A percentile compares a stretch with the other conserved stretches of the same genome.
These are phyloP conservation scores for Penicillium sp. DNA, from an alignment of 2,329 filamentous ascomycete species.

Conservation along the genomic window DNA sequence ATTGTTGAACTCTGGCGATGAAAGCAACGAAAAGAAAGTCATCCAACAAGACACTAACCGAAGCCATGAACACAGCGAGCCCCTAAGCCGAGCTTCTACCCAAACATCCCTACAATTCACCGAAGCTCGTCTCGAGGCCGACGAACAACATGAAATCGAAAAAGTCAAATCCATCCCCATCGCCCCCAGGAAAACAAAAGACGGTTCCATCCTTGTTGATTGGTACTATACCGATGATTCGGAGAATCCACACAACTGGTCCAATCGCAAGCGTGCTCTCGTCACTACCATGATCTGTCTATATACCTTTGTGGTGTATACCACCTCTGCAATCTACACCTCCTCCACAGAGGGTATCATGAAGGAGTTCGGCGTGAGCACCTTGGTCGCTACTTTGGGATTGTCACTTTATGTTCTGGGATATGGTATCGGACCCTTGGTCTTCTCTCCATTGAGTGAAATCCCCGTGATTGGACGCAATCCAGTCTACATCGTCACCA, in stretches of 20 bases:
- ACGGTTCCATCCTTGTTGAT: slow-evolving; percentile 37
- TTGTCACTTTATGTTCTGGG: slow-evolving; percentile 36
- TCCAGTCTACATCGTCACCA: slow-evolving; percentile 65
- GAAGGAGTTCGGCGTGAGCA: slow-evolving; percentile 28
- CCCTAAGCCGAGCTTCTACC: slow-evolving; percentile 15
- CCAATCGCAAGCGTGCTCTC: slow-evolving; percentile 28
- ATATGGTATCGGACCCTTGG: slow-evolving; percentile 60
- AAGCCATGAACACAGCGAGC: not conserved
- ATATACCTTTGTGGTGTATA: slow-evolving; percentile 42
- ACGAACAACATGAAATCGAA: slow-evolving; percentile 26
- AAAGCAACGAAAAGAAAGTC: slow-evolving; percentile 1
- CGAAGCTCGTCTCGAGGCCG: slow-evolving; percentile 31
- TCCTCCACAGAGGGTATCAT: slow-evolving; percentile 28
- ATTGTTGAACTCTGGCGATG: slow-evolving; percentile 10
- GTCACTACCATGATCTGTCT: slow-evolving; percentile 25
- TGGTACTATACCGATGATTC: slow-evolving; percentile 33
- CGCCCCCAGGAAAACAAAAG: slow-evolving; percentile 32
- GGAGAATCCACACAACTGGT: slow-evolving; percentile 36
- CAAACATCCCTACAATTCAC: slow-evolving; percentile 4
- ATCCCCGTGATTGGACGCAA: slow-evolving; percentile 66
- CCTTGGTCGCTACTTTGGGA: slow-evolving; percentile 30
- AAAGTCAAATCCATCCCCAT: slow-evolving; percentile 33
- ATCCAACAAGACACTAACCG: not conserved
- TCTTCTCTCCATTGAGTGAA: slow-evolving; percentile 66
- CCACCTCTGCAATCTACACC: slow-evolving; percentile 34